These are phyloP conservation scores for Pachyrhizus erosus DNA, from an alignment of 306 rosid genomes.

Conservation along the genomic window DNA sequence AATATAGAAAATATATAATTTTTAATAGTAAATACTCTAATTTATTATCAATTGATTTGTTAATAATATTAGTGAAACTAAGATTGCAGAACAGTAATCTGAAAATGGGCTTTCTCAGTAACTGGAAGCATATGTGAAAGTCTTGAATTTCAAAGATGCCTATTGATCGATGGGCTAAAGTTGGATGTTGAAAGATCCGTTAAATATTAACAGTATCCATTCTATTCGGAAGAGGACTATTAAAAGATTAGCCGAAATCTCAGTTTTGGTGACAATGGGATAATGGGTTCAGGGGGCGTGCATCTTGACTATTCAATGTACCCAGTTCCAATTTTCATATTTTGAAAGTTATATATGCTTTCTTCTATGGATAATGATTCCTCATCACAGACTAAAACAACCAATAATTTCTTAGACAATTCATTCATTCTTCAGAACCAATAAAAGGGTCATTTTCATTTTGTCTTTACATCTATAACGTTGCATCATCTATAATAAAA, in stretches of 20 bases:
- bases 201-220: slow-evolving; percentile 44
- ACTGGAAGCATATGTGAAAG: slow-evolving; percentile 20
- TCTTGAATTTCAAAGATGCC: slow-evolving; percentile 47
- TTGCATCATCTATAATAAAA: slow-evolving; percentile 28
- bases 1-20: no score
- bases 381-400: slow-evolving; percentile 10
- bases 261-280: slow-evolving; percentile 47
- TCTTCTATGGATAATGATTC: slow-evolving; percentile 35
- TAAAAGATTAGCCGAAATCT: slow-evolving; percentile 48
- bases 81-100: neutral
- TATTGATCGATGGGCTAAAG: slow-evolving; percentile 1
- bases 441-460: slow-evolving; percentile 46
- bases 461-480: slow-evolving; percentile 9
- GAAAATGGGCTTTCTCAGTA: slow-evolving; percentile 48
- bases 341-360: slow-evolving; percentile 30
- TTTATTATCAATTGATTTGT: neutral
- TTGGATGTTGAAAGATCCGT: slow-evolving; percentile 3
- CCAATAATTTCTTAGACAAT: slow-evolving; percentile 22
- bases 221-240: slow-evolving; percentile 53
- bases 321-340: slow-evolving; percentile 34
- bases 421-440: slow-evolving; percentile 4
- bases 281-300: slow-evolving; percentile 55
- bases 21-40: no score
- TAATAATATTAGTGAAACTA: neutral
- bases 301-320: slow-evolving; percentile 57